Conservation (phyloP, 768 basidiomycete genomes). For the Lentinula raphanica region DNA sequence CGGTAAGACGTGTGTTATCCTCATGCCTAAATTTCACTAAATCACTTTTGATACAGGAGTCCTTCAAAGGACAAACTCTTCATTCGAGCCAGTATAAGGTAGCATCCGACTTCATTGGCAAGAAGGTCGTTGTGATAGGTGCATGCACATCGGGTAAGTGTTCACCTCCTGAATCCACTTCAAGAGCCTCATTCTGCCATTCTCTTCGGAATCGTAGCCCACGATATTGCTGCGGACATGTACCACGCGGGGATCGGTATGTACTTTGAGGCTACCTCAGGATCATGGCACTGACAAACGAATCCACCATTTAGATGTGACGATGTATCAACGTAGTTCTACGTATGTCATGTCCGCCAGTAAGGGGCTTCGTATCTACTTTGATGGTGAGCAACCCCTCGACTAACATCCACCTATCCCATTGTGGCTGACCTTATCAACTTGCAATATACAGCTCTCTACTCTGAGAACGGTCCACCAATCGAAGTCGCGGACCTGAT, state of each 20-base stretch:
- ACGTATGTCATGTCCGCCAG: slow-evolving; percentile 42
- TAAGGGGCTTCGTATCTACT: slow-evolving; percentile 26
- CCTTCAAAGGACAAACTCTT: slow-evolving; percentile 56
- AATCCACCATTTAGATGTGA: slow-evolving; percentile 35
- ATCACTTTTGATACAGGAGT: slow-evolving; percentile 31
- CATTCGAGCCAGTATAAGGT: slow-evolving; percentile 55
- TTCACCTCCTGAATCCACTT: slow-evolving; percentile 12
- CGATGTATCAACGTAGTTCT: slow-evolving; percentile 51
- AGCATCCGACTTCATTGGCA: slow-evolving; percentile 55
- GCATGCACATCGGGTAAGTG: slow-evolving; percentile 51
- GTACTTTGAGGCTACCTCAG: slow-evolving; percentile 8
- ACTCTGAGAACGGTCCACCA: slow-evolving; percentile 41
- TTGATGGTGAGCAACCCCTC: slow-evolving; percentile 24
- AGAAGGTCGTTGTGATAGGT: slow-evolving; percentile 69
- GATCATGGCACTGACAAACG: background rate
- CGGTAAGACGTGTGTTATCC: background rate
- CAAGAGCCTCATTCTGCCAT: background rate
- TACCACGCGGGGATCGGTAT: slow-evolving; percentile 39
- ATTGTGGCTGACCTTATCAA: too few relatives aligned
- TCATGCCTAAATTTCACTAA: background rate
- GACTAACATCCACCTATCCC: background rate
- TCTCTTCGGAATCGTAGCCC: slow-evolving; percentile 25
- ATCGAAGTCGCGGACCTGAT: slow-evolving; percentile 53
- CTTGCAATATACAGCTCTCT: slow-evolving; percentile 28
- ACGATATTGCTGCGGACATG: slow-evolving; percentile 47